Evolutionary conservation across 768 basidiomycete species (phyloP).

Genomic region (Suillus clintonianus): DNA sequence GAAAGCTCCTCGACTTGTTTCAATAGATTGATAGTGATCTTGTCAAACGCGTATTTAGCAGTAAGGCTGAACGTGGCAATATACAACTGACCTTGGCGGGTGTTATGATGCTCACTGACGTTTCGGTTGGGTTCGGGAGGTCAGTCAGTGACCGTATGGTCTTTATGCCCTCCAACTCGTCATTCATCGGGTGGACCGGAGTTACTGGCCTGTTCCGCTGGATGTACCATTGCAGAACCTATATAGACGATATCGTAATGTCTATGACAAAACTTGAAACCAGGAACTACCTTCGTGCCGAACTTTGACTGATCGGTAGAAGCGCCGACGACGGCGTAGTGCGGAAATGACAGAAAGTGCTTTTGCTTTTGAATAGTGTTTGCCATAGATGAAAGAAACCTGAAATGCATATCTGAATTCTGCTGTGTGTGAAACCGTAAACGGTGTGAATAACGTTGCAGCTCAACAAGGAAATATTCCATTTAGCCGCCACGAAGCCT

Average conservation of each 20-base stretch:
- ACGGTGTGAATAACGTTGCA: background rate
- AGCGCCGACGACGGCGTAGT: slow-evolving; percentile 80
- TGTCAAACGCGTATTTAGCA: background rate
- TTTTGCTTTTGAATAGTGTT: slow-evolving; percentile 45
- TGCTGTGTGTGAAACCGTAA: background rate
- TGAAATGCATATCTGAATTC: background rate
- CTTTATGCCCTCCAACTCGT: slow-evolving; percentile 63
- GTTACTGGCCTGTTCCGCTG: slow-evolving; percentile 56
- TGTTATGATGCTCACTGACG: slow-evolving; percentile 79
- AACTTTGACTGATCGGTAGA: slow-evolving; percentile 78
- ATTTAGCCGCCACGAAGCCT: background rate
- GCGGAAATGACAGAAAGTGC: slow-evolving; percentile 62
- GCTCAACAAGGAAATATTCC: background rate
- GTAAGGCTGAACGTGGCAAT: background rate
- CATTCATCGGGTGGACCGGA: slow-evolving; percentile 76
- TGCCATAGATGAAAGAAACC: slow-evolving; percentile 19
- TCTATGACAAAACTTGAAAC: background rate
- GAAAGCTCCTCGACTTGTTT: slow-evolving; percentile 64
- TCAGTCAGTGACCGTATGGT: slow-evolving; percentile 58
- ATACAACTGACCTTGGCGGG: slow-evolving; percentile 57
- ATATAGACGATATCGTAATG: slow-evolving; percentile 24
- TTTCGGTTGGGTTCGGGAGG: slow-evolving; percentile 60
- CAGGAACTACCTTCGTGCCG: slow-evolving; percentile 62
- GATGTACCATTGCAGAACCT: slow-evolving; percentile 81
- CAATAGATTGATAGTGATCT: slow-evolving; percentile 73